Base-by-base conservation (phyloP, 2,329 filamentous ascomycete species). In the Macrophomina pseudophaseolina region DNA sequence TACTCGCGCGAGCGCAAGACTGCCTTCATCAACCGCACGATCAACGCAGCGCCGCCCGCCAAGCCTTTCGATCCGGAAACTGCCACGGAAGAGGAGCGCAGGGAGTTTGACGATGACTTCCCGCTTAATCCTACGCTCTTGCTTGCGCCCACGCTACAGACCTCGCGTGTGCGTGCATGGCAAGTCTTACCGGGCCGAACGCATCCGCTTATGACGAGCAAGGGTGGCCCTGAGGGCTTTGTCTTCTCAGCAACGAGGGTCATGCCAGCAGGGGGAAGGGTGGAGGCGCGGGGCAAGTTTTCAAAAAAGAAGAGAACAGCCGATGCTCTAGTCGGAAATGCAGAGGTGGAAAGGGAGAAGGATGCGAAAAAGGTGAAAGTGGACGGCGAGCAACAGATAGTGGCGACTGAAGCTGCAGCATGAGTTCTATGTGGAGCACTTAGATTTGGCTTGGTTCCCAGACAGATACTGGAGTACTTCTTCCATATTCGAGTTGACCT, bases 171-270 rank as follows among this genome's bases (percentile, higher is more conserved):
- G 5, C 85, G 91, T 69, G 84, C 87, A 64, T 98, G 93, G 92
- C 95, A 99, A 81, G 94, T 97, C 1, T 79, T 99, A 54, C 95
- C 95, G 0, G 92, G 93, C 0, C 84, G 95, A 64, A 98, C 95
- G 63, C 95, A 99, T 80, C 95, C 95, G 6, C 79, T 96, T 65
- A 99, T 99, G 95, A 97, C 92, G 68, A 89, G 89, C 44, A 86
- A 87, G 48, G 95, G 95, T 23, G 94, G 94, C 0, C 88, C 93
- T 0, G 94, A 98, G 74, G 95, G 95, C 0, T 99, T 92, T 77
- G 77, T 99, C 3, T 93, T 98, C 71, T 94, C 93, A 33, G 94
- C 86, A 0, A 92, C 91, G 76, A 87, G 89, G 71, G 93, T 95
- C 0, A 81, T 94, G 53, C 95, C 95, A 0, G 88, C 91, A 0